These are phyloP conservation scores for Amylocarpus encephaloides DNA, from an alignment of 2,329 filamentous ascomycete genomes.

Conservation along the genomic window DNA sequence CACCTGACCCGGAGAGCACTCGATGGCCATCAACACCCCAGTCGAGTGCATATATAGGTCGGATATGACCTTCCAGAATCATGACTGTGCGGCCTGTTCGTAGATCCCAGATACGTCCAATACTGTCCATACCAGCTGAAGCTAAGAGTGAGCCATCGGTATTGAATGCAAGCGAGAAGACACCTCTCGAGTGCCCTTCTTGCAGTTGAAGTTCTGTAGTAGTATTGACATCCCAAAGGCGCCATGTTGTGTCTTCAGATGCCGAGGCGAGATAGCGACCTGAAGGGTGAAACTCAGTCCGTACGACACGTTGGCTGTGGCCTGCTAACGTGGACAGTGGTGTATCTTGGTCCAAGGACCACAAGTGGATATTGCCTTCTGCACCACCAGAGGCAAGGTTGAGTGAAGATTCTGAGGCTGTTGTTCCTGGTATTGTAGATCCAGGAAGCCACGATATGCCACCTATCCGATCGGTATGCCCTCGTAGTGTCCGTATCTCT, in stretches of 20 bases:
- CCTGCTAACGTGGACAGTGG: constrained; percentile 77
- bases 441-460: constrained; percentile 87
- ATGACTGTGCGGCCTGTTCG: constrained; percentile 89
- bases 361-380: constrained; percentile 81
- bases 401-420: constrained; percentile 64
- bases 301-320: constrained; percentile 80
- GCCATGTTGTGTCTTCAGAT: constrained; percentile 94
- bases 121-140: constrained; percentile 88
- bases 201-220: constrained; percentile 79
- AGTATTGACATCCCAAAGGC: constrained; percentile 88
- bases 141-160: constrained; percentile 84
- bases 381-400: constrained; percentile 89
- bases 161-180: constrained; percentile 87
- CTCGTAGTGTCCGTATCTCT: constrained; percentile 67
- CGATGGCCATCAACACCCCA: constrained; percentile 89
- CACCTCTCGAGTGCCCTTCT: constrained; percentile 90
- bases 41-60: constrained; percentile 87
- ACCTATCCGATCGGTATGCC: constrained; percentile 83
- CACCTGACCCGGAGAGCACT: constrained; percentile 85
- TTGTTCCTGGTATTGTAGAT: constrained; percentile 65
- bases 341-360: constrained; percentile 82
- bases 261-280: constrained; percentile 86
- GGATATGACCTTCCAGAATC: constrained; percentile 83
- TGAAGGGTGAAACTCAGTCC: constrained; percentile 91
- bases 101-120: constrained; percentile 92